phyloP scores from a whole-genome alignment of 2,329 filamentous ascomycete species.

The Ascochyta fabae region DNA sequence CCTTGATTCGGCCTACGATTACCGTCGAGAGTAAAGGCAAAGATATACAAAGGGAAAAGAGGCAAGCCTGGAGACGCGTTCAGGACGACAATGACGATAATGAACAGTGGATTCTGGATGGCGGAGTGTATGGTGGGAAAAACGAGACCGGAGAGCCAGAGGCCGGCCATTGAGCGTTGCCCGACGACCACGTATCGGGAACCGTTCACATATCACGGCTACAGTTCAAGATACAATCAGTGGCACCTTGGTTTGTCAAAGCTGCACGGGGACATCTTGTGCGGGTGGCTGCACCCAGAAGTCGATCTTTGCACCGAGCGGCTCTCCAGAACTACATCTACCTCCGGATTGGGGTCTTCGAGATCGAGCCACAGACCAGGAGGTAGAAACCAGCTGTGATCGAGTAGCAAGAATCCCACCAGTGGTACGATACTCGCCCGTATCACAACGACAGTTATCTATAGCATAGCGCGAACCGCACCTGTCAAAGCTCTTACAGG shows the following conservation, averaged over 20 bases:
- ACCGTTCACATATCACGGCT: not conserved
- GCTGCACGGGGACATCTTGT: not conserved
- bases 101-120: slow-evolving; percentile 61
- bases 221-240: not conserved
- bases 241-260: not conserved
- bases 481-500: not conserved
- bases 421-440: not conserved
- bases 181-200: not conserved
- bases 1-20: slow-evolving; percentile 68
- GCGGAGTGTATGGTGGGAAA: slow-evolving; percentile 55
- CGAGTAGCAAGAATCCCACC: not conserved
- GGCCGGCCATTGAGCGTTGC: slow-evolving; percentile 17
- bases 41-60: slow-evolving; percentile 47
- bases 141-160: slow-evolving; percentile 21
- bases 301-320: not conserved
- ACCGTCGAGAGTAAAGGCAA: slow-evolving; percentile 59
- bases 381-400: not conserved
- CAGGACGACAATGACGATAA: slow-evolving; percentile 62
- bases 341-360: not conserved
- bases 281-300: not conserved
- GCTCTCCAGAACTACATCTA: not conserved
- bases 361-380: not conserved
- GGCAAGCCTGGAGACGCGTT: slow-evolving; percentile 56
- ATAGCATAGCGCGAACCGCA: not conserved
- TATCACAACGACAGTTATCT: not conserved